Percentiles rank a stretch among this genome's conserved stretches.
Conservation (phyloP, 1,284 basidiomycete species). For the Megacollybia platyphylla region DNA sequence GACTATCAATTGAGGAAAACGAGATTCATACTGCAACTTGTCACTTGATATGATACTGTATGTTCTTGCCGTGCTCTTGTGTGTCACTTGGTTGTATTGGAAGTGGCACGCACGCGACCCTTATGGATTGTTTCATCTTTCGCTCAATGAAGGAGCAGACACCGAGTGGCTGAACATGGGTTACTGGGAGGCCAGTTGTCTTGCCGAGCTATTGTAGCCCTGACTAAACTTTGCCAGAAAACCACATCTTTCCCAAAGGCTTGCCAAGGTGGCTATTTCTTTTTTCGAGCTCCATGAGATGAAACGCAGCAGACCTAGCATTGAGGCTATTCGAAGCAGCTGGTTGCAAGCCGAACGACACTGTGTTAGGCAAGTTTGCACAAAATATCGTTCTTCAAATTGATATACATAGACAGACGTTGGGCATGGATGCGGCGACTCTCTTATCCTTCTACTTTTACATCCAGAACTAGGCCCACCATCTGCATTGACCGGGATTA, state of each 20-base stretch:
- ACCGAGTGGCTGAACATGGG: constrained; percentile 66
- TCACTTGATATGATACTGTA: too few species aligned
- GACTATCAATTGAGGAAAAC: constrained; percentile 8
- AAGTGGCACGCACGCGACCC: constrained; percentile 21
- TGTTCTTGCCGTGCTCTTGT: not conserved
- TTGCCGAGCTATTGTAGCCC: too few species aligned
- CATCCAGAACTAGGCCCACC: constrained; percentile 33
- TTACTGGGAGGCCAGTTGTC: constrained; percentile 40
- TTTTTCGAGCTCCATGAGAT: not conserved
- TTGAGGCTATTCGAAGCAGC: constrained; percentile 35
- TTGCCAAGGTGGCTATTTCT: constrained; percentile 32
- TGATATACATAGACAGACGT: constrained; percentile 30
- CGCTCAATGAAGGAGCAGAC: constrained; percentile 27
- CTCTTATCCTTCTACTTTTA: constrained; percentile 37
- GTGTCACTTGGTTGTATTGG: not conserved
- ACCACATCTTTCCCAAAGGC: constrained; percentile 43
- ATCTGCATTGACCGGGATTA: constrained; percentile 42
- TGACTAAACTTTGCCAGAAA: constrained; percentile 18
- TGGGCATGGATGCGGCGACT: constrained; percentile 64
- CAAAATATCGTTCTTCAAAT: constrained; percentile 4
- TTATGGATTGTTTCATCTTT: constrained; percentile 41
- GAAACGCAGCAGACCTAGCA: constrained; percentile 32
- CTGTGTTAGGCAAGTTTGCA: constrained; percentile 34
- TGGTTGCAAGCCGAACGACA: constrained; percentile 22
- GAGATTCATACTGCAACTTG: not conserved